These are phyloP conservation scores for Torulaspora indica DNA, from an alignment of 805 yeast species.

Conservation along the genomic window DNA sequence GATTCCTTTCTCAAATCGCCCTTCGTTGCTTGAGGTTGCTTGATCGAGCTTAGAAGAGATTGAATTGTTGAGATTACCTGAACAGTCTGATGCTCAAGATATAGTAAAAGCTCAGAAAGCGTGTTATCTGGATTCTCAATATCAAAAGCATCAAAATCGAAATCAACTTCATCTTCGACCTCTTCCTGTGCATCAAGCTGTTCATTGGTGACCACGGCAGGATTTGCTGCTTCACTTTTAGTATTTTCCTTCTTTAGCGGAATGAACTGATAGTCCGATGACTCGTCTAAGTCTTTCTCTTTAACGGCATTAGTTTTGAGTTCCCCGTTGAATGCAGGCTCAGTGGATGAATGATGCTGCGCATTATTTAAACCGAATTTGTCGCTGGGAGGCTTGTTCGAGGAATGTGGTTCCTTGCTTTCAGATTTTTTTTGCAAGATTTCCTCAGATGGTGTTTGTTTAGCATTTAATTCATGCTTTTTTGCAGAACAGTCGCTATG, in stretches of 20 bases:
- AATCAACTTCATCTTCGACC: slow-evolving; percentile 36
- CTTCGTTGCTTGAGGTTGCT: slow-evolving; percentile 68
- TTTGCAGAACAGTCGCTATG: neutral
- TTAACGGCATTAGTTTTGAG: neutral
- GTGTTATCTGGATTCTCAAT: slow-evolving; percentile 86
- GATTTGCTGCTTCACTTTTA: neutral
- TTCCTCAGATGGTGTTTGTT: neutral
- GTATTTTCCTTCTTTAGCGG: slow-evolving; percentile 9
- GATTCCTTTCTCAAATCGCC: slow-evolving; percentile 71
- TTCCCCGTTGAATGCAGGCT: slow-evolving; percentile 3
- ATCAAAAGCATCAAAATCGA: slow-evolving; percentile 71
- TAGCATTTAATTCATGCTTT: neutral
- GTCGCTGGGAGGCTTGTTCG: neutral
- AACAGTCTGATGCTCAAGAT: slow-evolving; percentile 89
- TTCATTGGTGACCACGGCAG: neutral
- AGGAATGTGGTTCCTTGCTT: neutral
- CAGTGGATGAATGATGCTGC: neutral
- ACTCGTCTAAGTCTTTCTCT: slow-evolving; percentile 6
- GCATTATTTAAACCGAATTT: neutral
- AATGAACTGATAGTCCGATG: slow-evolving; percentile 17
- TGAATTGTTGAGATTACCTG: slow-evolving; percentile 89
- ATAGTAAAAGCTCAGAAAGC: slow-evolving; percentile 71
- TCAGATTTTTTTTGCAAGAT: too few species aligned
- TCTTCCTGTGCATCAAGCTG: slow-evolving; percentile 6
- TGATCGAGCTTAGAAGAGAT: slow-evolving; percentile 68